These are phyloP conservation scores for Tricholoma saponaceum DNA, from an alignment of 768 basidiomycete genomes.

Conservation along the genomic window DNA sequence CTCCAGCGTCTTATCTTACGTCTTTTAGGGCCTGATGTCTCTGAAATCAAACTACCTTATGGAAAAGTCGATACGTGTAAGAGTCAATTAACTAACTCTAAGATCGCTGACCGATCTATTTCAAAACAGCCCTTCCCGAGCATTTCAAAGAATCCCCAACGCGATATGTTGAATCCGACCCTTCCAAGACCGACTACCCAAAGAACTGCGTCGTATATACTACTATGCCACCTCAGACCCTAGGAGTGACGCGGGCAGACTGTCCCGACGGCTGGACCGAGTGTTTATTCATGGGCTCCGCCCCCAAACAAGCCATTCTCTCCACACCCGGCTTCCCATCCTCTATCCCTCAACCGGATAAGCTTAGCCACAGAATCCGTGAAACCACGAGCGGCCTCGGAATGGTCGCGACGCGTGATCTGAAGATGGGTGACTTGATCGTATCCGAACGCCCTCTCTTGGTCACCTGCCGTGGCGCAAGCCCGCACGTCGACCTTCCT, in stretches of 20 bases:
- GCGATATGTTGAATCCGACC: not conserved
- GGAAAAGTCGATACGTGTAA: not conserved
- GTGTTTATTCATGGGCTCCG: conserved; percentile 4
- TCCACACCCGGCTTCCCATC: conserved; percentile 9
- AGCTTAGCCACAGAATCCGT: not conserved
- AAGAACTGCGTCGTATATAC: conserved; percentile 2
- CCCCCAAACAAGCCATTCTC: not conserved
- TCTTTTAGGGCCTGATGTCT: not conserved
- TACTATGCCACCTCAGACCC: not conserved
- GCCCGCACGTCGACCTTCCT: not conserved
- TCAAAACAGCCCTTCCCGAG: not conserved
- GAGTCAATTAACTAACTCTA: not conserved
- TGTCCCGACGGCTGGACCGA: conserved; percentile 5
- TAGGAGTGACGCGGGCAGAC: not conserved
- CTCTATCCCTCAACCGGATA: not conserved
- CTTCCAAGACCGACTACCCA: not conserved
- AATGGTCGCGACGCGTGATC: conserved; percentile 1
- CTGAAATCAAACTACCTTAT: not conserved
- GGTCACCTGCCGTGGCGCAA: conserved; percentile 13
- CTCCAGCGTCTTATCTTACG: not conserved
- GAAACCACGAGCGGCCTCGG: not conserved
- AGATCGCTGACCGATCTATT: not conserved
- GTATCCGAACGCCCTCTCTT: conserved; percentile 30
- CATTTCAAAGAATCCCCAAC: not conserved
- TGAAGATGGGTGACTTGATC: conserved; percentile 2